Conservation (phyloP, 352 stramenopile species). For the Globisporangium uncinulatum region DNA sequence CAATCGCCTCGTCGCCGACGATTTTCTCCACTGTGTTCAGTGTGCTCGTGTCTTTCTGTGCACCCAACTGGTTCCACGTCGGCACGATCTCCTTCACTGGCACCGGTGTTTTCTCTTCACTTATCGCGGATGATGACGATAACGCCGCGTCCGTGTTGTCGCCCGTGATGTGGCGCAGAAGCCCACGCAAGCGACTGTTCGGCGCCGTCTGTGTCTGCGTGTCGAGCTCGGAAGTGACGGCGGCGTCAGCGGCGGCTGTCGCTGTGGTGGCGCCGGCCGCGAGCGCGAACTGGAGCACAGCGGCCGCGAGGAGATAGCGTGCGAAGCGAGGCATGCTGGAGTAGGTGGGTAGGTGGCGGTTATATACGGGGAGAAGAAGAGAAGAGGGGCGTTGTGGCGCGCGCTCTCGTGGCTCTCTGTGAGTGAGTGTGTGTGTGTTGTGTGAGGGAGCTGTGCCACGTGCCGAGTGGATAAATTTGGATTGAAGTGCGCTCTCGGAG, state of each 20-base stretch:
- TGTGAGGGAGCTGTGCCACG: not conserved
- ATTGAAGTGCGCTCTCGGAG: constrained; percentile 3
- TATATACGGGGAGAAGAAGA: constrained; percentile 8
- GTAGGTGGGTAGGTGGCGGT: not conserved
- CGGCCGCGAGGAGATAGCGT: constrained; percentile 19
- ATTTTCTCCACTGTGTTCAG: constrained; percentile 48
- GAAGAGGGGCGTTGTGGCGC: not conserved
- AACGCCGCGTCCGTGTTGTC: not conserved
- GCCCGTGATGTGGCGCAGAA: constrained; percentile 30
- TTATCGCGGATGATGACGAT: not conserved
- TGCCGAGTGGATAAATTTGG: constrained; percentile 13
- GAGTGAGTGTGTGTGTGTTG: not conserved
- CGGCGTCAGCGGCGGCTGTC: not conserved
- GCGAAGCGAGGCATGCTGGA: constrained; percentile 13
- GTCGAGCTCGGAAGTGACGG: constrained; percentile 6
- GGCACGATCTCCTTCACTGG: constrained; percentile 33
- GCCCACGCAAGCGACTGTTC: constrained; percentile 28
- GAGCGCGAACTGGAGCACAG: constrained; percentile 12
- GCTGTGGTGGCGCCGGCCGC: constrained; percentile 5
- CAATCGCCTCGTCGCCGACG: constrained; percentile 50
- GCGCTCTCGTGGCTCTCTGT: not conserved
- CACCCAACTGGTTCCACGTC: constrained; percentile 24
- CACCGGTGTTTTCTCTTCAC: constrained; percentile 9
- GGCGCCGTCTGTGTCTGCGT: constrained; percentile 16
- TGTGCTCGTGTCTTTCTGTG: constrained; percentile 19